Evolutionary conservation across 1,284 basidiomycete genomes (phyloP).

Genomic region (Pseudozyma sp.): DNA sequence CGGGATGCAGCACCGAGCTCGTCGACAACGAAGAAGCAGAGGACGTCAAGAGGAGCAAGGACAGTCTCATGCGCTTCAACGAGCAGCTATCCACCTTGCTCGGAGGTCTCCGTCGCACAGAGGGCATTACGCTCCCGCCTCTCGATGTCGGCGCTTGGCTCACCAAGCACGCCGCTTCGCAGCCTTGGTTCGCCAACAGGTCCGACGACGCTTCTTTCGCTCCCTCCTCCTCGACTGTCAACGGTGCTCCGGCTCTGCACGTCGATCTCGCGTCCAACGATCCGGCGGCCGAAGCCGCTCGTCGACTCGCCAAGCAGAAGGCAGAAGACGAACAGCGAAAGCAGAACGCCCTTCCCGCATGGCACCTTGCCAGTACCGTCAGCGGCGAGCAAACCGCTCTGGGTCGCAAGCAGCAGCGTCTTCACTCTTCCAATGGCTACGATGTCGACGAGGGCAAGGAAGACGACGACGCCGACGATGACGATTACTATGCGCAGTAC

Average conservation of each 20-base stretch:
- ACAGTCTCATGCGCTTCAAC: slow-evolving; percentile 95
- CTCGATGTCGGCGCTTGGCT: slow-evolving; percentile 75
- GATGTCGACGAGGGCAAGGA: slow-evolving; percentile 43
- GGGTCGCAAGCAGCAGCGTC: slow-evolving; percentile 71
- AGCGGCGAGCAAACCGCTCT: slow-evolving; percentile 88
- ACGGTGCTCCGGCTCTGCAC: slow-evolving; percentile 44
- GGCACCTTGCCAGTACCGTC: slow-evolving; percentile 94
- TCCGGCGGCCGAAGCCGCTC: slow-evolving; percentile 62
- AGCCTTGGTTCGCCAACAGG: slow-evolving; percentile 51
- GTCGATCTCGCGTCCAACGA: slow-evolving; percentile 64
- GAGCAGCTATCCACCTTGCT: slow-evolving; percentile 87
- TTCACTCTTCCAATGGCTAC: slow-evolving; percentile 32
- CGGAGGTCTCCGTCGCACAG: slow-evolving; percentile 86
- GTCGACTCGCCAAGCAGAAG: slow-evolving; percentile 70
- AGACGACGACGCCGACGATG: slow-evolving; percentile 47
- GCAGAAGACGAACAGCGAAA: slow-evolving; percentile 71
- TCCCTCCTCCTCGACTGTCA: slow-evolving; percentile 35
- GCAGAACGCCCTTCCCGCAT: slow-evolving; percentile 90
- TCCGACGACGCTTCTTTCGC: slow-evolving; percentile 23
- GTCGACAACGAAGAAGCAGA: slow-evolving; percentile 91
- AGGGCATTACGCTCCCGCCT: slow-evolving; percentile 78
- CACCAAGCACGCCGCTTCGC: slow-evolving; percentile 55
- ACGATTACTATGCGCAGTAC: slow-evolving; percentile 66
- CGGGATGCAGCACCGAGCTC: slow-evolving; percentile 76
- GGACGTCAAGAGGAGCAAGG: slow-evolving; percentile 83